These are phyloP conservation scores for Omphalea diandra DNA, from an alignment of 441 rosid genomes.

Conservation along the genomic window DNA sequence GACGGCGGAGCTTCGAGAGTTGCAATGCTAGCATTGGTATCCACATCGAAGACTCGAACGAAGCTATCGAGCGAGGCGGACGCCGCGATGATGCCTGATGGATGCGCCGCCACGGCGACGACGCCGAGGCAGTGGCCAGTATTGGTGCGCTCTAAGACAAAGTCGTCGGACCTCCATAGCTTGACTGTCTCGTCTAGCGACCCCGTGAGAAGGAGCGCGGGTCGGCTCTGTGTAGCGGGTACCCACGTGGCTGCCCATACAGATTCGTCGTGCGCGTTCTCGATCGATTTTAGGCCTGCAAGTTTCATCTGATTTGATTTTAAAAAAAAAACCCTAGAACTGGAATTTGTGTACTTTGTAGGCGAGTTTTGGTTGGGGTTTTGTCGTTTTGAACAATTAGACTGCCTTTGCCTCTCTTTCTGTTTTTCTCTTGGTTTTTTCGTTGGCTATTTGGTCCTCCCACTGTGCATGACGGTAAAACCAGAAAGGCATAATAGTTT, in stretches of 20 bases:
- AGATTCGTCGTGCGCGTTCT: constrained; percentile 86
- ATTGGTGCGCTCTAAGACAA: constrained; percentile 69
- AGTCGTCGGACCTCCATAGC: constrained; percentile 81
- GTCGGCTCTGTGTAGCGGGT: constrained; percentile 63
- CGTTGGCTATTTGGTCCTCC: too few relatives aligned
- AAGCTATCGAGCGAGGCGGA: constrained; percentile 91
- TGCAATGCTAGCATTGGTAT: constrained; percentile 83
- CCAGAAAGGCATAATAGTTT: too few relatives aligned
- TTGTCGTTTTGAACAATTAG: too few relatives aligned
- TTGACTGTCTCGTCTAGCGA: constrained; percentile 87
- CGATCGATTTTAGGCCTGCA: constrained; percentile 81
- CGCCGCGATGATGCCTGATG: constrained; percentile 87
- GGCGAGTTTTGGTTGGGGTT: background rate
- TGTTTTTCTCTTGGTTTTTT: too few relatives aligned
- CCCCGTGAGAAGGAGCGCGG: constrained; percentile 77
- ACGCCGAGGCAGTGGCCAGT: constrained; percentile 92
- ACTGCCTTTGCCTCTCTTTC: too few relatives aligned
- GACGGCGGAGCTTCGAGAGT: constrained; percentile 91
- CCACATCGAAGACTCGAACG: constrained; percentile 87
- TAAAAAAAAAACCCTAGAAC: background rate
- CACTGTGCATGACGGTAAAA: too few relatives aligned
- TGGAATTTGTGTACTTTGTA: background rate
- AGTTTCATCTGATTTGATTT: too few relatives aligned
- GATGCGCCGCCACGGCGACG: constrained; percentile 90
- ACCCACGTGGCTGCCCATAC: constrained; percentile 95